phyloP scores from a whole-genome alignment of 257 asterid species.

The Solanum appendiculatum region DNA sequence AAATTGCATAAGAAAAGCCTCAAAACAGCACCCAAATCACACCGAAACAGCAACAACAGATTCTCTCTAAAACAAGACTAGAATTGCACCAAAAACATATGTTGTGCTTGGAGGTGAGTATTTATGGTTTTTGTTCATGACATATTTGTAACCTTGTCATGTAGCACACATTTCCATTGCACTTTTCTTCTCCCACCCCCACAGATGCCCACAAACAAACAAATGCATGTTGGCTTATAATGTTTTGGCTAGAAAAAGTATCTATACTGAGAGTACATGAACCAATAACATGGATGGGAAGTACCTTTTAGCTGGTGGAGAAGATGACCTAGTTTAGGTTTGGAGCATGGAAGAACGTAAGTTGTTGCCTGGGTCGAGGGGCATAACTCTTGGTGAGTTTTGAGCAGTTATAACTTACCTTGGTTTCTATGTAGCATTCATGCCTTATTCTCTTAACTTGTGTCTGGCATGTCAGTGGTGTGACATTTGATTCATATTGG shows the following conservation, averaged over 20 bases:
- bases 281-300: conserved; percentile 88
- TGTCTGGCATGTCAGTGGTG: too few relatives aligned
- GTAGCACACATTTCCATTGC: background rate
- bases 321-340: conserved; percentile 97
- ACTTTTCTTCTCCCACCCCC: too few relatives aligned
- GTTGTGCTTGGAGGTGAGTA: too few relatives aligned
- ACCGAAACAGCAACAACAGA: too few relatives aligned
- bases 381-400: conserved; percentile 89
- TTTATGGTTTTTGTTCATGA: background rate
- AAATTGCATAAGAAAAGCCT: too few relatives aligned
- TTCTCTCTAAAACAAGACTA: too few relatives aligned
- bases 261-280: conserved; percentile 29
- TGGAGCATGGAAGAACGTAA: conserved; percentile 98
- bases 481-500: too few relatives aligned
- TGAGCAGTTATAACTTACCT: background rate
- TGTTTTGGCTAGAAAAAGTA: too few relatives aligned
- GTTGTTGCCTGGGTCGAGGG: too few relatives aligned
- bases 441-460: too few relatives aligned
- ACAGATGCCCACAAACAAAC: background rate
- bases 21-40: too few relatives aligned
- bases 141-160: background rate
- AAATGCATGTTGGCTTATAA: background rate
- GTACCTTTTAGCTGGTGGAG: conserved; percentile 95
- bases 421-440: background rate
- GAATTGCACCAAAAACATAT: too few relatives aligned